These are phyloP conservation scores for Populus tremula DNA, from an alignment of 345 rosid genomes.

Conservation along the genomic window DNA sequence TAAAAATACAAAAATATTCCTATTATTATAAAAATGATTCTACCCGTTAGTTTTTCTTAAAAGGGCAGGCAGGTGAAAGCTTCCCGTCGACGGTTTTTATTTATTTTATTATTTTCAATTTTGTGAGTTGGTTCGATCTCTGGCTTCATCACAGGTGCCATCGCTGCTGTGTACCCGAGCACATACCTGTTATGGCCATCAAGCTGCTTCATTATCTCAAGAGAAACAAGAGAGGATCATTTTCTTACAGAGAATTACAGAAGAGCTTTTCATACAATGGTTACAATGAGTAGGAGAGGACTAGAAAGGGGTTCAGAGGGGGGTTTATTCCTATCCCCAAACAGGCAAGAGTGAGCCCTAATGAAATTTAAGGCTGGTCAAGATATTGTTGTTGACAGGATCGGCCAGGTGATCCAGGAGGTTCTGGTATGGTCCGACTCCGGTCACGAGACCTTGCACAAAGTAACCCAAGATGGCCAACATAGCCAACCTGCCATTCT, in stretches of 20 bases:
- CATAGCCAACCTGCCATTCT: conserved; percentile 94
- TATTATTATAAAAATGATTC: too few relatives aligned
- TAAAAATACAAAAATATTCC: too few relatives aligned
- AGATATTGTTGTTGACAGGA: conserved; percentile 86
- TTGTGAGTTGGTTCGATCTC: too few relatives aligned
- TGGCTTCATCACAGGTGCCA: too few relatives aligned
- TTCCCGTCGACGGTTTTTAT: too few relatives aligned
- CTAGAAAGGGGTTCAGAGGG: background rate
- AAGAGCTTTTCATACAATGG: conserved; percentile 45
- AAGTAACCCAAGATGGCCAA: conserved; percentile 79
- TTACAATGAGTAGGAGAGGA: conserved; percentile 30
- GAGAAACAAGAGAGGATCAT: background rate
- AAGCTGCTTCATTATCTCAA: too few relatives aligned
- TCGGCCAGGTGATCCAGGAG: conserved; percentile 92
- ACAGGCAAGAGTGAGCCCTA: conserved; percentile 24
- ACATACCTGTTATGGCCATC: too few relatives aligned
- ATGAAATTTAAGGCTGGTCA: conserved; percentile 96
- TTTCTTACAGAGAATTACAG: conserved; percentile 38
- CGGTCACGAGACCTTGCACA: conserved; percentile 75
- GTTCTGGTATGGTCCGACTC: conserved; percentile 94
- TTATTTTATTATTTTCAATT: too few relatives aligned
- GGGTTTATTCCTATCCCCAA: conserved; percentile 6
- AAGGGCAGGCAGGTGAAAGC: too few relatives aligned
- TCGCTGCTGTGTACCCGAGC: too few relatives aligned
- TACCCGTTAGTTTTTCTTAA: too few relatives aligned